These are phyloP conservation scores for Fusarium luffae DNA, from an alignment of 2,329 filamentous ascomycete species.

Conservation along the genomic window DNA sequence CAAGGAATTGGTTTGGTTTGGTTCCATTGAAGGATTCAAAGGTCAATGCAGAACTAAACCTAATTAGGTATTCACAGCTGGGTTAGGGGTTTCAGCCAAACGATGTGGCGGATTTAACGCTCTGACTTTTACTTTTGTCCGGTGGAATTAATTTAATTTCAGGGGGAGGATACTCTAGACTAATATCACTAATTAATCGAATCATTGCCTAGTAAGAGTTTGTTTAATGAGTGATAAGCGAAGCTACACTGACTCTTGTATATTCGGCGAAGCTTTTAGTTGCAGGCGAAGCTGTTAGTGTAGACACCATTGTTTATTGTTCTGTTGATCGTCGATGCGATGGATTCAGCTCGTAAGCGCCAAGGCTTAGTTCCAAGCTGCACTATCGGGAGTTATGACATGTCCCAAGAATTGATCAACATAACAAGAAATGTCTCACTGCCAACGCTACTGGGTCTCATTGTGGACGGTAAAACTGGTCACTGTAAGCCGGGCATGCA, in stretches of 20 bases:
- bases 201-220: neutral
- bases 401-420: constrained; percentile 1
- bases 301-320: neutral
- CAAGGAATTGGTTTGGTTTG: neutral
- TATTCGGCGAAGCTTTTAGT: neutral
- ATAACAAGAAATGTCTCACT: neutral
- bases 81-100: neutral
- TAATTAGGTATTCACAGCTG: neutral
- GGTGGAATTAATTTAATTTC: constrained; percentile 16
- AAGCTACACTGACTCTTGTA: too few relatives aligned
- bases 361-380: constrained; percentile 4
- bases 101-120: neutral
- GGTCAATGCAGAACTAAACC: neutral
- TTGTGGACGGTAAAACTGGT: neutral
- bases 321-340: neutral
- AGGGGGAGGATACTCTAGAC: constrained; percentile 11
- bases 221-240: neutral
- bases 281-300: too few relatives aligned
- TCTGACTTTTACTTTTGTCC: neutral
- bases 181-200: neutral
- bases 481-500: neutral
- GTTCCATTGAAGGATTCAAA: constrained; percentile 1
- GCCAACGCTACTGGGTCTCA: neutral
- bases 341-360: constrained; percentile 1
- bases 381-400: neutral